Evolutionary conservation across 306 rosid species (phyloP).

Genomic region (Medicago ruthenica): DNA sequence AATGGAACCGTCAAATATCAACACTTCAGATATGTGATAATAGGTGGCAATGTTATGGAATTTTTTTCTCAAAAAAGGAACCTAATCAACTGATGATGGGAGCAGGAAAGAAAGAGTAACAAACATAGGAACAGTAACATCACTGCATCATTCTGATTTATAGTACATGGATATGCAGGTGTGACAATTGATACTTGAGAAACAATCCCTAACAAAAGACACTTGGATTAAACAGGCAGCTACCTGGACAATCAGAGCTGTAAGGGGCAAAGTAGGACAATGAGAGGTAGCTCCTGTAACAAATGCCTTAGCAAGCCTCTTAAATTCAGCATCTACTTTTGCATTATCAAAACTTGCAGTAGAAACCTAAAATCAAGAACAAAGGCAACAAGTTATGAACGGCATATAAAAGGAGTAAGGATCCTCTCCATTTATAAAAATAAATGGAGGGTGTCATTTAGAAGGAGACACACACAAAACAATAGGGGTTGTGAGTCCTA

Average conservation of each 20-base stretch:
- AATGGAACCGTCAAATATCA: background rate
- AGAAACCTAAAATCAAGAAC: constrained; percentile 69
- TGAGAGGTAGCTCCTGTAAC: constrained; percentile 62
- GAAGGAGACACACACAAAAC: no score
- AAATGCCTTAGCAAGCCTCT: constrained; percentile 76
- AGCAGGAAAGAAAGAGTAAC: constrained; percentile 12
- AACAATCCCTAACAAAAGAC: constrained; percentile 20
- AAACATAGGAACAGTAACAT: constrained; percentile 19
- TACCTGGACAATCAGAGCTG: constrained; percentile 88
- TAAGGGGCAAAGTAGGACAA: constrained; percentile 75
- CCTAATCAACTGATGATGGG: constrained; percentile 8
- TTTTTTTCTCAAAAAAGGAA: background rate
- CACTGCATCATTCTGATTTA: constrained; percentile 5
- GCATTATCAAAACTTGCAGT: constrained; percentile 67
- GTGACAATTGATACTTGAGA: constrained; percentile 5
- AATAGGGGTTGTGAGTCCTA: no score
- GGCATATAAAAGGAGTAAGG: background rate
- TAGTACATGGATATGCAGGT: constrained; percentile 18
- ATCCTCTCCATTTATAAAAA: no score
- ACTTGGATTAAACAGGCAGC: constrained; percentile 39
- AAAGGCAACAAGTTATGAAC: constrained; percentile 21
- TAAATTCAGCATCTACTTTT: constrained; percentile 62
- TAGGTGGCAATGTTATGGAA: background rate
- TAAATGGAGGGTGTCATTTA: no score
- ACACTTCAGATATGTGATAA: background rate